Evolutionary conservation across 2,329 filamentous ascomycete species (phyloP), one percentile per base, ranked within the genome.

Genomic region (Blumeria graminis): DNA sequence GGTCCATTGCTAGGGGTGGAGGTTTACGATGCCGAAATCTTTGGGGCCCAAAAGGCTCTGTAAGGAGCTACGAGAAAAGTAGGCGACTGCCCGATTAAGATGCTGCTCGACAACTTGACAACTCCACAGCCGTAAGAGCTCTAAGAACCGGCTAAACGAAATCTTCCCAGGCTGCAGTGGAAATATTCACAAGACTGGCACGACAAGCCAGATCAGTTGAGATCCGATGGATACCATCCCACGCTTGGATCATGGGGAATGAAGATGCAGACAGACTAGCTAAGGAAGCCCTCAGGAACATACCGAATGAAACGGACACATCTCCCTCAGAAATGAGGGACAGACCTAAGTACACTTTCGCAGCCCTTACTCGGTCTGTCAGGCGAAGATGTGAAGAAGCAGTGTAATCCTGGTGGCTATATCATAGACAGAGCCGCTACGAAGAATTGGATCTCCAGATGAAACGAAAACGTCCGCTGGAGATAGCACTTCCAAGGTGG

Each of bases 401-500:
- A 6, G 38, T 41, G 5, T 3, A 41, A 41, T 41, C 38, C n/a
- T 5, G 4, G 41, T 46, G 41, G n/a, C 4, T 16, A 9, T 3
- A 46, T 1, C 1, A 46, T 16, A 16, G 41, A 46, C 9, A 1
- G 3, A 46, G 41, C 41, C n/a, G n/a, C 6, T 46, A 11, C 13
- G 41, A 46, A 3, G 41, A 16, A 6, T 46, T 46, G 22, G 41
- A 46, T 16, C 41, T 46, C 10, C 9, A 13, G 2, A 46, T 46
- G 41, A 46, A 46, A 46, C 9, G n/a, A 61, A 62, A 16, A 51
- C 57, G 73, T 79, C 3, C n/a, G 52, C 60, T 18, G 56, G 50
- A 43, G 59, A 70, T 18, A 14, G 62, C 76, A 81, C 68, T 70
- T 36, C 80, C 78, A 1, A 81, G 78, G 22, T 46, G 41, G 4